Conservation (phyloP, 768 basidiomycete species). For the Psilocybe sp. region DNA sequence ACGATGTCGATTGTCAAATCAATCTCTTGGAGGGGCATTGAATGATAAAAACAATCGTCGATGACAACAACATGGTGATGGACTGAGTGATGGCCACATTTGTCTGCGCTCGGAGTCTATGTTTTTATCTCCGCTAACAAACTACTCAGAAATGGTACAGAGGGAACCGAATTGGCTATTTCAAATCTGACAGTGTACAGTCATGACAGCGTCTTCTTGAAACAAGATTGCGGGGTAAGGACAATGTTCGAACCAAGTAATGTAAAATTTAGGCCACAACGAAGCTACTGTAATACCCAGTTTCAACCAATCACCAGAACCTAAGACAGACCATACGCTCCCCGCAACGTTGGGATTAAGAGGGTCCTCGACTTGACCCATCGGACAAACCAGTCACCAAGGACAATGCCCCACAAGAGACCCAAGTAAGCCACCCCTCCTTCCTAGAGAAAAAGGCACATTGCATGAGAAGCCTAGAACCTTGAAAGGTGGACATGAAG, state of each 20-base stretch:
- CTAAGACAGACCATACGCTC: conserved; percentile 1
- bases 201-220: too few species aligned
- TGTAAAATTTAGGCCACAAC: not conserved
- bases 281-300: not conserved
- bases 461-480: not conserved
- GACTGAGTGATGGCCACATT: too few species aligned
- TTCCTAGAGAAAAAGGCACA: conserved; percentile 18
- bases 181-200: too few species aligned
- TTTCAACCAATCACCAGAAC: not conserved
- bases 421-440: conserved; percentile 38
- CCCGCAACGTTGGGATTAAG: conserved; percentile 2
- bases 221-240: not conserved
- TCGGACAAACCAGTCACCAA: conserved; percentile 41
- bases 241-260: not conserved
- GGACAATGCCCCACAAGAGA: conserved; percentile 40
- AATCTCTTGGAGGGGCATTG: too few species aligned
- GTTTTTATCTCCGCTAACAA: too few species aligned
- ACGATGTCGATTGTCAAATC: too few species aligned
- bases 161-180: too few species aligned
- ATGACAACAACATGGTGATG: too few species aligned
- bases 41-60: too few species aligned
- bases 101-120: too few species aligned
- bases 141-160: too few species aligned
- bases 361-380: conserved; percentile 23
- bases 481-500: conserved; percentile 3